Base-by-base conservation (phyloP, 2,329 filamentous ascomycete species). In the Curvularia hawaiiensis region DNA sequence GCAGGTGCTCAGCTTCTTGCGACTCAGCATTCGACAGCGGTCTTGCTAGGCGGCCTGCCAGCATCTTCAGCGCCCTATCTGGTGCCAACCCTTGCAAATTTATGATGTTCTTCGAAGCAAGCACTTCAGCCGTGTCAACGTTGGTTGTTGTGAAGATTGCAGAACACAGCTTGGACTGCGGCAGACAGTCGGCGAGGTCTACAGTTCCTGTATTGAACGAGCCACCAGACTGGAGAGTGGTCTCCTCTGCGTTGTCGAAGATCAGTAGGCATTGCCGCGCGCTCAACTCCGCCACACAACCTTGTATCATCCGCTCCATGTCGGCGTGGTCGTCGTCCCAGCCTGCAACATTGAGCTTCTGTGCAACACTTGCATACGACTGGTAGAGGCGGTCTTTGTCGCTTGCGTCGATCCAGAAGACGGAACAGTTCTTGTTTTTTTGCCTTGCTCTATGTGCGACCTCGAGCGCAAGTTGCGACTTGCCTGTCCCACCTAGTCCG, bases 351-450 rank as follows among this genome's bases (percentile, higher is more conserved):
- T 16, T 18, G 16, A 38, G 35, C 35, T 38, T 38, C 35, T 38
- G 35, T 12, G 35, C 35, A n/a, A 18, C 16, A 18, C n/a, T 18
- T 38, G 35, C 35, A 18, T n/a, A 38, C 6, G 35, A 38, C 7
- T 38, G 16, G 35, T 18, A 18, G 35, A 38, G 35, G 35, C 35
- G 35, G 35, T 38, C 35, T 18, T 38, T 38, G 35, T 38, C 35
- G n/a, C 35, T 38, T 5, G 35, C 35, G 5, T 38, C 35, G 6
- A 38, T 38, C 35, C 35, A 38, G 35, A 38, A 76, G 51, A 83
- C 64, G 0, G 75, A 79, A 50, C 68, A 79, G 7, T 75, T 71
- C 1, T 72, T 71, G 35, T 67, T 49, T 39, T 71, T 68, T 8
- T 75, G 52, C 53, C 7, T 18, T 38, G 35, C 10, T 38, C 35